Percentiles rank a stretch among this genome's conserved stretches.
Conservation (phyloP, 2,329 filamentous ascomycete genomes). For the Raffaelea ambrosiae region DNA sequence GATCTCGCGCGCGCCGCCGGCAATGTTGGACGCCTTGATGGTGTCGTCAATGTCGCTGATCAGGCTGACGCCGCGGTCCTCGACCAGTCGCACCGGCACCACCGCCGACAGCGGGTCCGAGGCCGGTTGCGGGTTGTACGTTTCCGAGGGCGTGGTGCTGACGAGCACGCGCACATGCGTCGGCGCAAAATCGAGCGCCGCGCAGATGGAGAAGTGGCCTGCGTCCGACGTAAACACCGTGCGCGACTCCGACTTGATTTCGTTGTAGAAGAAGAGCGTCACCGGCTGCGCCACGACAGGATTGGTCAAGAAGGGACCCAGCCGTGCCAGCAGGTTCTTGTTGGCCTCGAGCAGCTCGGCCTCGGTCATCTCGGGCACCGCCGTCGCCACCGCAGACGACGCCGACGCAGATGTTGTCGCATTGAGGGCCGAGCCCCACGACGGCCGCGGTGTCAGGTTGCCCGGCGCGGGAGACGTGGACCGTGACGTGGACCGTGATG, state of each 20-base stretch:
- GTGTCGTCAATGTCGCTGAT: slow-evolving; percentile 99
- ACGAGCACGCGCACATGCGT: slow-evolving; percentile 83
- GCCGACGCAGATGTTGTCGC: slow-evolving; percentile 9
- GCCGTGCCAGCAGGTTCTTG: slow-evolving; percentile 74
- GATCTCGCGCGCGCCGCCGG: slow-evolving; percentile 79
- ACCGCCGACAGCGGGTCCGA: slow-evolving; percentile 72
- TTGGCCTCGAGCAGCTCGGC: slow-evolving; percentile 75
- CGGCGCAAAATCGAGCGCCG: slow-evolving; percentile 79
- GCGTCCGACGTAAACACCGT: slow-evolving; percentile 80
- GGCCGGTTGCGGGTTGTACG: neutral
- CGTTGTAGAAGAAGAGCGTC: slow-evolving; percentile 93
- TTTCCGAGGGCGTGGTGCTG: neutral
- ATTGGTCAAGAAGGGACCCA: slow-evolving; percentile 83
- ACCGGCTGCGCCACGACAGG: slow-evolving; percentile 70
- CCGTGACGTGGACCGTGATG: neutral
- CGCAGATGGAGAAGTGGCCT: slow-evolving; percentile 77
- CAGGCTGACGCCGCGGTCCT: slow-evolving; percentile 73
- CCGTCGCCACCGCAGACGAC: neutral
- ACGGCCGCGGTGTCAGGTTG: slow-evolving; percentile 27
- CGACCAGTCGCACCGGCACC: slow-evolving; percentile 68
- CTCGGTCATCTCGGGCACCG: slow-evolving; percentile 52
- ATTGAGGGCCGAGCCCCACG: slow-evolving; percentile 19
- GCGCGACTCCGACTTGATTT: slow-evolving; percentile 69
- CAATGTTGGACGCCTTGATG: slow-evolving; percentile 90
- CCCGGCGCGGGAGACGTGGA: slow-evolving; percentile 1